Percentiles rank a stretch among this genome's conserved stretches.
Conservation (phyloP, 768 basidiomycete species). For the Mycena galericulata region DNA sequence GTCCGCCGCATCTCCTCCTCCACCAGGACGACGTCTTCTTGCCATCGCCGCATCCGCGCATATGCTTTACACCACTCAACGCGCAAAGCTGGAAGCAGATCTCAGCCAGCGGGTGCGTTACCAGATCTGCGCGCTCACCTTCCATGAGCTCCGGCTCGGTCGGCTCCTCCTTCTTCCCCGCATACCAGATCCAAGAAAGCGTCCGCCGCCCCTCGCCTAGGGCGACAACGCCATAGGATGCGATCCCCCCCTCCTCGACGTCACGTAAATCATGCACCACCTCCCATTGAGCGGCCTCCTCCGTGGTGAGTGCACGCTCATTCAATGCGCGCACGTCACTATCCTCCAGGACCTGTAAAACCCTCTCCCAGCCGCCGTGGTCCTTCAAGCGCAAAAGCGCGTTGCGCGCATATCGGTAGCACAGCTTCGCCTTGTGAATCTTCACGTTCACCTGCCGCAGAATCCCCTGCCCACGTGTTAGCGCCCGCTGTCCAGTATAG, state of each 20-base stretch:
- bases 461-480: slow-evolving; percentile 13
- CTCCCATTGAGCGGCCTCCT: slow-evolving; percentile 3
- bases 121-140: background rate
- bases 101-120: background rate
- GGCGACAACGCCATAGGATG: background rate
- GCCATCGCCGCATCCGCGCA: slow-evolving; percentile 14
- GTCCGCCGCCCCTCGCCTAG: background rate
- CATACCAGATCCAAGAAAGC: slow-evolving; percentile 12
- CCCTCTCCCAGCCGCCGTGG: slow-evolving; percentile 1
- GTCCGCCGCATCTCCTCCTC: slow-evolving; percentile 24
- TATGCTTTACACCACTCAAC: slow-evolving; percentile 22
- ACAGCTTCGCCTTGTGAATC: slow-evolving; percentile 12
- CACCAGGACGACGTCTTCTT: slow-evolving; percentile 16
- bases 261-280: background rate
- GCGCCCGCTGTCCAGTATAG: background rate
- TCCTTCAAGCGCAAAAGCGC: background rate
- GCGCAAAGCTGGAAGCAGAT: background rate
- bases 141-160: background rate
- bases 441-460: slow-evolving; percentile 2
- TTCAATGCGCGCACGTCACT: slow-evolving; percentile 8
- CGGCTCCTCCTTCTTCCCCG: background rate
- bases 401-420: slow-evolving; percentile 7
- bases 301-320: slow-evolving; percentile 4
- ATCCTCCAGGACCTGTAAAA: background rate
- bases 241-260: background rate